Evolutionary conservation across 2,329 filamentous ascomycete genomes (phyloP), one percentile per base, ranked within the genome.

Genomic region (Stagonosporopsis chrysanthemi): DNA sequence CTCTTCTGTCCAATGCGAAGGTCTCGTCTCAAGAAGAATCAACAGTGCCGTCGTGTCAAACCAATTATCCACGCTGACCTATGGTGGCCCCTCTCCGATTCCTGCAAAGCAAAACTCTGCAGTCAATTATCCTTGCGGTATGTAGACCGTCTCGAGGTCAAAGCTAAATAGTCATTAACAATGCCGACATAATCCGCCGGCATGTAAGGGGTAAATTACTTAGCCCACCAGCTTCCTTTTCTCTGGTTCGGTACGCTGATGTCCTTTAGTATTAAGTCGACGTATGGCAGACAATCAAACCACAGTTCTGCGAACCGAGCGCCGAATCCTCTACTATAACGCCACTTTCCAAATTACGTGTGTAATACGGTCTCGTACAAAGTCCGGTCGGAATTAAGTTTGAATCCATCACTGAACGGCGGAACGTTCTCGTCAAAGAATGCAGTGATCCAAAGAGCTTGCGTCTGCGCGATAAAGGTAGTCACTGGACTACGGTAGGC

Each of bases 371-470:
- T 69, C 23, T 75, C 72, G 26, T 65, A 69, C 28, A 64, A 45
- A 6, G 69, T 58, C 9, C 58, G 54, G n/a, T 59, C 51, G 15
- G 41, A 31, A 9, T 39, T 28, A 5, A 15, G 36, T 2, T 56
- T 22, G n/a, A 49, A 40, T 3, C 36, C 31, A 2, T 15, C 14
- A 23, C 11, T n/a, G 9, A 57, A 50, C 8, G 17, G 12, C 0
- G 45, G 33, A 11, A 90, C 72, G 26, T 79, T 73, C 19, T 79
- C 78, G 50, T 81, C 79, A 29, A 93, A 83, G 69, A 86, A 91
- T 0, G 89, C 88, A 0, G 81, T 80, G 29, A 89, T 77, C 78
- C 78, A 80, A 1, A 80, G 70, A 0, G 69, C 77, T 64, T 80
- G 77, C 0, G 72, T 62, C 12, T 74, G 67, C 3, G 76, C 74